These are phyloP conservation scores for Cyberlindnera samutprakarnensis DNA, from an alignment of 805 yeast species.

Conservation along the genomic window DNA sequence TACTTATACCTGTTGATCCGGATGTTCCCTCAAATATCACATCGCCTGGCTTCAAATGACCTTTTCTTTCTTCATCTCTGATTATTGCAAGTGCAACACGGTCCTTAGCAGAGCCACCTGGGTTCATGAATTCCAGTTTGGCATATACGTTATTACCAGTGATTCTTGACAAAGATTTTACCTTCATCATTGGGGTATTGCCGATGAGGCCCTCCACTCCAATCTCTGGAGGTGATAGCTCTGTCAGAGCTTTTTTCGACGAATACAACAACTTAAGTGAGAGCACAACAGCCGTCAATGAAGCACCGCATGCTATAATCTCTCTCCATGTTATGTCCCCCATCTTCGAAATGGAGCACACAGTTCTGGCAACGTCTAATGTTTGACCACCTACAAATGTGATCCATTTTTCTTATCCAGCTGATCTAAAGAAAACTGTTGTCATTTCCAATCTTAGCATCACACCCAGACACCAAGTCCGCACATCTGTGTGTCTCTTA, in stretches of 20 bases:
- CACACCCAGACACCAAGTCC: too few species aligned
- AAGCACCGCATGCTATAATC: conserved; percentile 18
- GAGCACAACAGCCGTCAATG: conserved; percentile 10
- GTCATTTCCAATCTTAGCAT: too few species aligned
- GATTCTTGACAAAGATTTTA: conserved; percentile 57
- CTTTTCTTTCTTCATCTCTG: conserved; percentile 52
- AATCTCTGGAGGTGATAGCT: conserved; percentile 26
- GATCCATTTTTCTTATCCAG: too few species aligned
- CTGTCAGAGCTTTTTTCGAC: conserved; percentile 6
- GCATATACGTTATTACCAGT: conserved; percentile 86
- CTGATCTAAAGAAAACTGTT: too few species aligned
- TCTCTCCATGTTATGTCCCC: conserved; percentile 18
- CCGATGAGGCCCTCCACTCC: conserved; percentile 82
- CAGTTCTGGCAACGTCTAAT: too few species aligned
- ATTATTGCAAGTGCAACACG: conserved; percentile 86
- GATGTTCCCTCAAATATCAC: conserved; percentile 90
- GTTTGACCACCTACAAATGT: too few species aligned
- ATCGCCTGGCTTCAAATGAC: conserved; percentile 54
- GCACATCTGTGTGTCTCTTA: too few species aligned
- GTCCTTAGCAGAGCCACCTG: conserved; percentile 95
- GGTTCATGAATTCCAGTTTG: conserved; percentile 77
- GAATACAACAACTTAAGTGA: conserved; percentile 3
- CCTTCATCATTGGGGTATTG: conserved; percentile 75
- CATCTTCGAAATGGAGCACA: too few species aligned
- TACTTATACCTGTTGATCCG: conserved; percentile 93